phyloP scores from a whole-genome alignment of 441 rosid species.

The Iberis amara region DNA sequence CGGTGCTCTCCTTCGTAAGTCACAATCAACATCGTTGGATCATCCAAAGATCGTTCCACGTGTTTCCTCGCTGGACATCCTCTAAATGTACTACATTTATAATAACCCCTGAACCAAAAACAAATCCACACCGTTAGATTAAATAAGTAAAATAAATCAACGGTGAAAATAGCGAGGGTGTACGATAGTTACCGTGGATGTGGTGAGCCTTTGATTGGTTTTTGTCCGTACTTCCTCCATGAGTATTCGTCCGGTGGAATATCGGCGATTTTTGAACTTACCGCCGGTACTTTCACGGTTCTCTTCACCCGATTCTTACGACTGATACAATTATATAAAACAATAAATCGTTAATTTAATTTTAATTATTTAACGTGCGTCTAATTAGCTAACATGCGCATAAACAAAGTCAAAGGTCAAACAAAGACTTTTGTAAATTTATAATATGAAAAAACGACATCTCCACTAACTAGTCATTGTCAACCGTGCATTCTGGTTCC shows the following conservation, averaged over 20 bases:
- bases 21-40: slow-evolving; percentile 74
- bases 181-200: slow-evolving; percentile 63
- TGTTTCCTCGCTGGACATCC: slow-evolving; percentile 94
- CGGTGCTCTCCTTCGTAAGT: slow-evolving; percentile 92
- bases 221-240: slow-evolving; percentile 97
- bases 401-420: too few species aligned
- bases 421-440: too few species aligned
- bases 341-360: too few species aligned
- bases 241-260: slow-evolving; percentile 90
- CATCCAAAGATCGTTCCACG: slow-evolving; percentile 76
- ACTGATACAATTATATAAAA: slow-evolving; percentile 29
- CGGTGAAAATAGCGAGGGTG: background rate
- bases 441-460: background rate
- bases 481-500: too few species aligned
- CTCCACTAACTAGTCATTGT: background rate
- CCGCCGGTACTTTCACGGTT: slow-evolving; percentile 72
- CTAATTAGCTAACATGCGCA: too few species aligned
- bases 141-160: background rate
- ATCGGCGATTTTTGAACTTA: slow-evolving; percentile 85
- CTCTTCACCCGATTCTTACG: slow-evolving; percentile 67
- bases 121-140: background rate
- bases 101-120: slow-evolving; percentile 70
- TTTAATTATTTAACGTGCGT: too few species aligned
- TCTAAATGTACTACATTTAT: slow-evolving; percentile 73
- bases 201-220: slow-evolving; percentile 96